A percentile compares a stretch with the other conserved stretches of the same genome.
Conservation (phyloP, 352 stramenopile species). For the Phytophthora europaea region DNA sequence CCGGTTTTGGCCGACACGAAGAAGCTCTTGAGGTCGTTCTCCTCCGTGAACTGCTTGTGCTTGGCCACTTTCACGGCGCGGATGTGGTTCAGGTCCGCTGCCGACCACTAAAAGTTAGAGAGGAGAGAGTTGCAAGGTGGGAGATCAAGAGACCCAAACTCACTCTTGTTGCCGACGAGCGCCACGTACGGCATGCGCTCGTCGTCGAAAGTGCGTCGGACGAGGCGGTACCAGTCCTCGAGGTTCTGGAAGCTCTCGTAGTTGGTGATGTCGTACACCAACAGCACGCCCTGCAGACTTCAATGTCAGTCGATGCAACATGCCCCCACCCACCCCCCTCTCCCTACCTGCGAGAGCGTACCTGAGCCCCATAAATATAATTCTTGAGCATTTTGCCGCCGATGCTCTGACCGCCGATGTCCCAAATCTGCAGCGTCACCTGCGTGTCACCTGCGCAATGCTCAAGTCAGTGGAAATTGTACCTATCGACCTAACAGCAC, state of each 20-base stretch:
- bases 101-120: not conserved
- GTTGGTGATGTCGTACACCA: slow-evolving; percentile 97
- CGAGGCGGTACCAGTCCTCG: slow-evolving; percentile 95
- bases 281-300: slow-evolving; percentile 76
- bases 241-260: slow-evolving; percentile 97
- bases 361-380: slow-evolving; percentile 96
- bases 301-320: not conserved
- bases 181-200: slow-evolving; percentile 91
- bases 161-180: slow-evolving; percentile 94
- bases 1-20: slow-evolving; percentile 95
- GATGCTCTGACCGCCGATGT: slow-evolving; percentile 95
- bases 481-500: no score
- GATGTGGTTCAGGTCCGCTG: slow-evolving; percentile 93
- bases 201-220: slow-evolving; percentile 89
- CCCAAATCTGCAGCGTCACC: slow-evolving; percentile 95
- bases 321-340: not conserved
- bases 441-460: slow-evolving; percentile 79
- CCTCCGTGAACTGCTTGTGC: slow-evolving; percentile 94
- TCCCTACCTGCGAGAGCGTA: slow-evolving; percentile 17
- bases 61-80: slow-evolving; percentile 89
- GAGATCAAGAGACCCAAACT: slow-evolving; percentile 10
- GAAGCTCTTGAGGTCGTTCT: slow-evolving; percentile 94
- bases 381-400: slow-evolving; percentile 90
- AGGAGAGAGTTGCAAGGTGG: not conserved
- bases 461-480: not conserved